Conservation (phyloP, 1,284 basidiomycete species). For the Apiotrichum veenhuisii region DNA sequence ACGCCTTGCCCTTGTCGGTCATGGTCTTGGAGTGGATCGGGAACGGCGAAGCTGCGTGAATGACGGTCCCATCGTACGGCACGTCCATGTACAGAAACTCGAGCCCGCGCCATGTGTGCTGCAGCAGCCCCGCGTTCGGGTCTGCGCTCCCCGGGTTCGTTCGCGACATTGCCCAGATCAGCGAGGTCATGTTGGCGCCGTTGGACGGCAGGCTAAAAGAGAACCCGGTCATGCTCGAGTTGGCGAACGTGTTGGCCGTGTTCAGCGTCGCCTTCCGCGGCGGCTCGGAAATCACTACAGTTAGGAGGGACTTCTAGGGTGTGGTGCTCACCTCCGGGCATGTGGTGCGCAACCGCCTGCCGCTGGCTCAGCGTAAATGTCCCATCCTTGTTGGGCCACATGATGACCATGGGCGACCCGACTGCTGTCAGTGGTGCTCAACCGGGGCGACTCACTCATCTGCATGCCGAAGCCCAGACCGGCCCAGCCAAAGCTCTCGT, state of each 20-base stretch:
- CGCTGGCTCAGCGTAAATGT: slow-evolving; percentile 61
- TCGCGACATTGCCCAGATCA: slow-evolving; percentile 57
- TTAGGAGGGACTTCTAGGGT: neutral
- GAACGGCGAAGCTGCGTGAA: neutral
- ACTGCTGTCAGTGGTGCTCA: slow-evolving; percentile 21
- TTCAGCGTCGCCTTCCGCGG: slow-evolving; percentile 53
- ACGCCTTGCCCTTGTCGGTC: neutral
- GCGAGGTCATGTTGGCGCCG: slow-evolving; percentile 38
- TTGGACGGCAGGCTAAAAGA: slow-evolving; percentile 56
- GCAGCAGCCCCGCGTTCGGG: slow-evolving; percentile 49
- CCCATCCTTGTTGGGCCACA: slow-evolving; percentile 60
- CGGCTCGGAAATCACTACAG: slow-evolving; percentile 46
- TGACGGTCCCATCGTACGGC: neutral
- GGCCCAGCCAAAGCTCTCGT: slow-evolving; percentile 13
- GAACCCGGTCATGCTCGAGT: slow-evolving; percentile 34
- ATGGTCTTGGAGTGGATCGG: slow-evolving; percentile 2
- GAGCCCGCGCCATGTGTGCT: slow-evolving; percentile 45
- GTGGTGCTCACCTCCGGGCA: slow-evolving; percentile 52
- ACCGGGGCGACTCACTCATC: slow-evolving; percentile 13
- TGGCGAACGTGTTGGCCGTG: slow-evolving; percentile 44
- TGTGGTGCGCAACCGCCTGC: slow-evolving; percentile 50
- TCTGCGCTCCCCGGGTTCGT: slow-evolving; percentile 51
- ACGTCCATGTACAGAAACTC: neutral
- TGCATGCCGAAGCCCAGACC: slow-evolving; percentile 9
- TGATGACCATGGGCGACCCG: slow-evolving; percentile 60